phyloP scores from a whole-genome alignment of 1,284 basidiomycete genomes.

The Ceratobasidium sp. region DNA sequence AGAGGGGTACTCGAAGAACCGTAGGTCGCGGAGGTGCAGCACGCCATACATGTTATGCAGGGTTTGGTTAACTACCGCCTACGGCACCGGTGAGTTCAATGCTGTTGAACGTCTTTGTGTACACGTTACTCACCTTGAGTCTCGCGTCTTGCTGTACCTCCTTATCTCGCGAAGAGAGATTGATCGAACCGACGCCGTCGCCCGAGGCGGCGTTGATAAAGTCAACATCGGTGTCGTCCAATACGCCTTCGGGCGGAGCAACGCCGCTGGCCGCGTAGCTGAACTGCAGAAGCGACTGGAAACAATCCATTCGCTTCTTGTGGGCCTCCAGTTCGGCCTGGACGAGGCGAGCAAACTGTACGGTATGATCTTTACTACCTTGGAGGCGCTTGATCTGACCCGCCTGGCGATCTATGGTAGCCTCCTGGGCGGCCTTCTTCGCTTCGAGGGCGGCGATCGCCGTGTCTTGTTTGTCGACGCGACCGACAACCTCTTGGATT shows the following conservation, averaged over 20 bases:
- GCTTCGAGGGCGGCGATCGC: slow-evolving; percentile 6
- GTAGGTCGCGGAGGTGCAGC: not conserved
- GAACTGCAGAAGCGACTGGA: not conserved
- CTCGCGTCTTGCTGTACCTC: not conserved
- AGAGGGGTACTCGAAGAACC: not conserved
- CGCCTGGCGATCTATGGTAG: not conserved
- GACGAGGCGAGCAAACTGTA: not conserved
- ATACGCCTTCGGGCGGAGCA: not conserved
- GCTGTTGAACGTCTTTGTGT: too few relatives aligned
- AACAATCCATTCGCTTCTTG: slow-evolving; percentile 4
- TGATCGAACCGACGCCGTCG: not conserved
- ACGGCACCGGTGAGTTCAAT: not conserved
- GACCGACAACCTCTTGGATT: not conserved
- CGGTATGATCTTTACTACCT: not conserved
- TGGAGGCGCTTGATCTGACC: not conserved
- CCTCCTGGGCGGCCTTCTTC: not conserved
- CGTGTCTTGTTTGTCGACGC: not conserved
- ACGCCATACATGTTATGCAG: not conserved
- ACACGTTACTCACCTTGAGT: not conserved
- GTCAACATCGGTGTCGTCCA: not conserved
- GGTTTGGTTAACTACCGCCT: not conserved
- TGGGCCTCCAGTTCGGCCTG: not conserved
- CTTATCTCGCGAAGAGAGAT: not conserved
- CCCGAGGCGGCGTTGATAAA: not conserved
- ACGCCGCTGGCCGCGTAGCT: not conserved